Base-by-base conservation (phyloP, 176 grass and related monocot genomes). In the Carex kokanica region DNA sequence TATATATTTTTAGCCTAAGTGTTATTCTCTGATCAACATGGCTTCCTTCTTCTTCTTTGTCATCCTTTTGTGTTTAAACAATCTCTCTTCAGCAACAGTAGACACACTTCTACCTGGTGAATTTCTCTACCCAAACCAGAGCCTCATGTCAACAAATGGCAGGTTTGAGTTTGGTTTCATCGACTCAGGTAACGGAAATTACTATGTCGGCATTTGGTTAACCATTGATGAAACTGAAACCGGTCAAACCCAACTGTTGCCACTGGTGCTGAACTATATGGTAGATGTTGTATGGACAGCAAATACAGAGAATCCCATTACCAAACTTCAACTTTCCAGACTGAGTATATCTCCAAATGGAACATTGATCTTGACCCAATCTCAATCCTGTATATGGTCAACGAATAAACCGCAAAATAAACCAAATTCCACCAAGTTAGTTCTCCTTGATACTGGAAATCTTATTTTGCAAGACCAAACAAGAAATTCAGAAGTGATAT, bases 381-480 rank as follows among this genome's bases (percentile, higher is more conserved):
- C 82, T 13, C 59, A 64, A 7, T 51, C 47, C 40, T 55, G 74
- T 45, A 38, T 89, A 6, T 91, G 90, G 90, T 71, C 84, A 45
- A 83, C 74, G 11, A 31, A 31, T 31, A 62, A 64, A 24, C 8
- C 0, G 8, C 51, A 14, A 69, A 66, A 11, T 17, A 25, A 11
- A 62, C 15, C 20, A 24, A 52, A 2, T 15, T 83, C 83, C 24
- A 8, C 49, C n/a, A 65, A 78, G 17, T 54, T 85, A 11, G 52
- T 80, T 52, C 61, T 80, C 14, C 79, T 80, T 23, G 79, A 89
- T 43, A 79, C 31, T n/a, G 79, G 84, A 36, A 89, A 89, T 71
- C 85, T 89, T 69, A 79, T 86, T 12, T 64, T 89, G 56, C 49
- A 58, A 51, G 83, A 81, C 29, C 43, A 0, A 1, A 21, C 5